phyloP scores from a whole-genome alignment of 352 stramenopile genomes.

The Elongisporangium senticosum region DNA sequence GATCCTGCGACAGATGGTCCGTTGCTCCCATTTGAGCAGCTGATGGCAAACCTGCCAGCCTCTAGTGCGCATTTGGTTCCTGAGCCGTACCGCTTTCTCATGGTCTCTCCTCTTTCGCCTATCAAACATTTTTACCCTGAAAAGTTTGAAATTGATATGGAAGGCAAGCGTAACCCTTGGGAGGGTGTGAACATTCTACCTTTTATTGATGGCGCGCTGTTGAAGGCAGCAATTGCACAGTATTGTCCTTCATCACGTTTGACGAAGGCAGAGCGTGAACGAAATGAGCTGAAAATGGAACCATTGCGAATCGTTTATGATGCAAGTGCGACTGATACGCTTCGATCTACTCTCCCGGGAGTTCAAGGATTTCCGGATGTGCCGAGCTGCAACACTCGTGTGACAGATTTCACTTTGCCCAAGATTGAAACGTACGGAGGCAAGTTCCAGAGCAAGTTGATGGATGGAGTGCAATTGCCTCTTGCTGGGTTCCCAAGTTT shows the following conservation, averaged over 20 bases:
- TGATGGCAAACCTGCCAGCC: conserved; percentile 96
- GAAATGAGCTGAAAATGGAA: conserved; percentile 81
- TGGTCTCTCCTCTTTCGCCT: conserved; percentile 91
- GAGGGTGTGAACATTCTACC: conserved; percentile 98
- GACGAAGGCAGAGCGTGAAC: conserved; percentile 80
- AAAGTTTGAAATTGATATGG: conserved; percentile 80
- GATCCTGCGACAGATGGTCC: conserved; percentile 62
- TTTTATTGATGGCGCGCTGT: conserved; percentile 94
- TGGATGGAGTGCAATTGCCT: conserved; percentile 66
- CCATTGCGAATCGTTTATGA: conserved; percentile 88
- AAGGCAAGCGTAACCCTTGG: conserved; percentile 94
- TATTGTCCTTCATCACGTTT: conserved; percentile 90
- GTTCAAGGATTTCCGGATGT: conserved; percentile 65
- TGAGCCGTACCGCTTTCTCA: conserved; percentile 91
- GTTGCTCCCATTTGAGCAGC: conserved; percentile 96
- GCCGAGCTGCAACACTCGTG: conserved; percentile 52
- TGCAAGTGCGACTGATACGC: conserved; percentile 49
- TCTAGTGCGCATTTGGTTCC: conserved; percentile 95
- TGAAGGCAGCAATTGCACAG: conserved; percentile 90
- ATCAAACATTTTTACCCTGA: conserved; percentile 96
- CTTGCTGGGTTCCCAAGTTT: conserved; percentile 75
- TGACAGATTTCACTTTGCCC: conserved; percentile 49
- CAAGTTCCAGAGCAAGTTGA: conserved; percentile 68
- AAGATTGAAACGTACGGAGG: conserved; percentile 34
- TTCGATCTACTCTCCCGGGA: conserved; percentile 59